Conservation (phyloP, 805 yeast genomes). For the Candida krabiensis region DNA sequence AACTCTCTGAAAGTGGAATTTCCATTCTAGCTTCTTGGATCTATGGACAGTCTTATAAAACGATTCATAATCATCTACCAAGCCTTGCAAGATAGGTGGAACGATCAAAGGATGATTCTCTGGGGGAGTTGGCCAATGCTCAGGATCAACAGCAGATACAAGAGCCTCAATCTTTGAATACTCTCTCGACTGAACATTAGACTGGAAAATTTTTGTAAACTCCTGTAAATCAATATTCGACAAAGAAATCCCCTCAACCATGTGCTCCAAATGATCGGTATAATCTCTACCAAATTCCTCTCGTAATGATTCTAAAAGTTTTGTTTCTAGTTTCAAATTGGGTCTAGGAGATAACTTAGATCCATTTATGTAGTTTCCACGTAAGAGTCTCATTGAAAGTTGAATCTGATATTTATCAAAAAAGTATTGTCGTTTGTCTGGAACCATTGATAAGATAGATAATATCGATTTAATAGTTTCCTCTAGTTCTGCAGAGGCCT, state of each 20-base stretch:
- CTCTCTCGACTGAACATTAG: not conserved
- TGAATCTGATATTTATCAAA: conserved; percentile 24
- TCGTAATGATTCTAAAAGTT: conserved; percentile 6
- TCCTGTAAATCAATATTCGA: conserved; percentile 12
- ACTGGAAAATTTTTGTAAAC: conserved; percentile 2
- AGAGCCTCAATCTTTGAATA: conserved; percentile 4
- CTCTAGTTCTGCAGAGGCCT: not conserved
- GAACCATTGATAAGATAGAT: conserved; percentile 15
- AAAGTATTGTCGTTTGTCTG: conserved; percentile 20
- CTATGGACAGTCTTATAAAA: conserved; percentile 8
- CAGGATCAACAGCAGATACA: conserved; percentile 15
- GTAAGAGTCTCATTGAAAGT: conserved; percentile 19
- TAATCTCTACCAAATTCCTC: conserved; percentile 18
- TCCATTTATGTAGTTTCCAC: conserved; percentile 10
- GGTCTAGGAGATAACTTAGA: conserved; percentile 2
- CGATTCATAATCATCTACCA: conserved; percentile 11
- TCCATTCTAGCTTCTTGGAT: conserved; percentile 39
- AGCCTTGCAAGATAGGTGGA: conserved; percentile 11
- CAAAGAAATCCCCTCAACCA: conserved; percentile 15
- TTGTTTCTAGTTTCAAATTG: conserved; percentile 13
- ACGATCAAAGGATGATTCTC: conserved; percentile 17
- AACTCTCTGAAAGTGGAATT: conserved; percentile 42
- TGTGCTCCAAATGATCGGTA: conserved; percentile 17
- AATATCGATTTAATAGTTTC: conserved; percentile 1
- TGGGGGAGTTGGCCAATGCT: conserved; percentile 25